Base-by-base conservation (phyloP, 768 basidiomycete species). In the Mycena floridula region DNA sequence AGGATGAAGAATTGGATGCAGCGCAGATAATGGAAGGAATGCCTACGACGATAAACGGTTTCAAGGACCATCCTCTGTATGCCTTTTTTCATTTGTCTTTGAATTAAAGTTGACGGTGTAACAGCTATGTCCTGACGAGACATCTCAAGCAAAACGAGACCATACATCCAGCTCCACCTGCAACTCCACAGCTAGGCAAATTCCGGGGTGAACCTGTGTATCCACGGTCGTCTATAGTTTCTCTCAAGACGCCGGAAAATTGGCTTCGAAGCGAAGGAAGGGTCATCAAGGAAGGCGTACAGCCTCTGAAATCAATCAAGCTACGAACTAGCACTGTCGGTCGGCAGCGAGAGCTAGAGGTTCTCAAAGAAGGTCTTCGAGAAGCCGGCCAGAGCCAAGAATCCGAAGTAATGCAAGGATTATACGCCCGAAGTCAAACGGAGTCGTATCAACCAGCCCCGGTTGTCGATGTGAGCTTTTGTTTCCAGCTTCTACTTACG, bases 191-290 rank as follows among this genome's bases (percentile, higher is more conserved):
- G 57, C 68, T 95, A 42, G 95, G 94, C 37, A 85, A 86, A 53
- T 97, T 98, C 69, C 81, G 86, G 44, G 95, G 93, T 43, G 91
- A 96, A 61, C 68, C 90, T 9, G 95, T 99, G 20, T 98, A 89
- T 62, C 77, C 89, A 28, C 82, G 95, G 35, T 77, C 82, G 2
- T 76, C 83, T 32, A 88, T 99, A 12, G 69, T 94, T n/a, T 64
- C 79, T 5, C 77, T 97, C 39, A 95, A 94, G 66, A 86, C 89
- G 8, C 78, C 87, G 24, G 96, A 97, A 63, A 94, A 86, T 54
- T 99, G 93, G 92, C 84, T 95, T 82, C 79, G 94, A 7, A 77
- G 61, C 27, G 73, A 79, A 44, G 96, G 96, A 1, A 75, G 91
- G 37, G 66, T 66, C 44, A 70, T 97, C 50, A 76, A 74, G 51